A percentile compares a stretch with the other conserved stretches of the same genome.
Evolutionary conservation across 2,329 filamentous ascomycete genomes (phyloP).

Genomic region (Phialophora chinensis): DNA sequence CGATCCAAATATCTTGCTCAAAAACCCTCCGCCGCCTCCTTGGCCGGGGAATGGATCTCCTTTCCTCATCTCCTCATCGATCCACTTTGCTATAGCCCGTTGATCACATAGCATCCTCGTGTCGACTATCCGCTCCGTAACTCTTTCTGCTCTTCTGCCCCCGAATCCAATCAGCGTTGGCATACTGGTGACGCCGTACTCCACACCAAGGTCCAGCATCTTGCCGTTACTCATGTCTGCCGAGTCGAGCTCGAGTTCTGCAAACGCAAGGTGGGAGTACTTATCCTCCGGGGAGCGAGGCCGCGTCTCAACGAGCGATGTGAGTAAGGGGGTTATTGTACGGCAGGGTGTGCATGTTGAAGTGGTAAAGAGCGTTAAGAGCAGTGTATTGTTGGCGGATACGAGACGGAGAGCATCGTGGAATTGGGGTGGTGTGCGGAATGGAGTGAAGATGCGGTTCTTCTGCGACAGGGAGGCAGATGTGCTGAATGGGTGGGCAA

Average conservation of each 20-base stretch:
- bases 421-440: slow-evolving; percentile 37
- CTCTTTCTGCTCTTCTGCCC: slow-evolving; percentile 36
- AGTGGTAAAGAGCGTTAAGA: slow-evolving; percentile 38
- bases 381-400: slow-evolving; percentile 37
- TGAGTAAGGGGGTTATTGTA: slow-evolving; percentile 37
- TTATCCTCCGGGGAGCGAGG: slow-evolving; percentile 28
- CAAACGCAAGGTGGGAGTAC: slow-evolving; percentile 35
- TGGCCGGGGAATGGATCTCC: slow-evolving; percentile 34
- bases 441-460: slow-evolving; percentile 34
- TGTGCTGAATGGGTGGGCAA: slow-evolving; percentile 17
- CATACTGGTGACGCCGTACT: slow-evolving; percentile 39
- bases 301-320: slow-evolving; percentile 33
- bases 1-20: slow-evolving; percentile 34
- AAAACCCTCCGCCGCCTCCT: slow-evolving; percentile 23
- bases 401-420: slow-evolving; percentile 37
- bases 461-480: slow-evolving; percentile 15
- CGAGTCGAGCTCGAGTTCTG: slow-evolving; percentile 38
- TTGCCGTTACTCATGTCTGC: slow-evolving; percentile 42
- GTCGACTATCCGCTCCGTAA: slow-evolving; percentile 38
- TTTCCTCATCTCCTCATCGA: slow-evolving; percentile 38
- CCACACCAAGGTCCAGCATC: slow-evolving; percentile 39
- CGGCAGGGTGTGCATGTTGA: slow-evolving; percentile 38
- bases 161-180: slow-evolving; percentile 39
- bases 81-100: slow-evolving; percentile 33
- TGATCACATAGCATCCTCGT: slow-evolving; percentile 35